These are phyloP conservation scores for Xylaria arbuscula DNA, from an alignment of 2,329 filamentous ascomycete species.

Conservation along the genomic window DNA sequence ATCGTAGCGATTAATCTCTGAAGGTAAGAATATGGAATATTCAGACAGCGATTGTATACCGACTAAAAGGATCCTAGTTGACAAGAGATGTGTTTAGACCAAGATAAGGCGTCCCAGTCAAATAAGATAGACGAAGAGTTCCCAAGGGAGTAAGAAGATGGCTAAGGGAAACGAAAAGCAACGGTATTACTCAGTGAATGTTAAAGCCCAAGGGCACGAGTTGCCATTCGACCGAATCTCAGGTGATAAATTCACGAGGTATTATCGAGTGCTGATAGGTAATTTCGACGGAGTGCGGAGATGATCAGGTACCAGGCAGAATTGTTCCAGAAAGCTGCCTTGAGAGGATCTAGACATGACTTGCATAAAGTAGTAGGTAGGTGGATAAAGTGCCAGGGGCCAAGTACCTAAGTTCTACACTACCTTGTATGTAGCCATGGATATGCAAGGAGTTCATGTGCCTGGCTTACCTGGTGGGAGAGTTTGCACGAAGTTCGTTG, in stretches of 20 bases:
- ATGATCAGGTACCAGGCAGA: slow-evolving; percentile 12
- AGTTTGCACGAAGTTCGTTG: not conserved
- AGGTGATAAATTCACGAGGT: not conserved
- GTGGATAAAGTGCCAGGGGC: too few species aligned
- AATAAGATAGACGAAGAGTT: not conserved
- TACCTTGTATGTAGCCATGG: too few species aligned
- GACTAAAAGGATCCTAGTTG: not conserved
- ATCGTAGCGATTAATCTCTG: slow-evolving; percentile 11
- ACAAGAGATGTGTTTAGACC: not conserved
- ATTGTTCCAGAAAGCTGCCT: slow-evolving; percentile 28
- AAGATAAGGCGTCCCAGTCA: not conserved
- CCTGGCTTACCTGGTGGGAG: not conserved
- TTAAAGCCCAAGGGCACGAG: slow-evolving; percentile 2
- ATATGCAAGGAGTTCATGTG: slow-evolving; percentile 3
- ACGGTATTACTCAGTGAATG: not conserved
- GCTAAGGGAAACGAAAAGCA: not conserved
- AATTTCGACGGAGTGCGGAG: not conserved
- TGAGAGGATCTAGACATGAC: not conserved
- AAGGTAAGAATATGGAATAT: not conserved
- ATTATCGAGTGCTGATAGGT: not conserved
- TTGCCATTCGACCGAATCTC: not conserved
- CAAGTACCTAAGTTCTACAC: too few species aligned
- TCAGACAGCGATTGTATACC: not conserved
- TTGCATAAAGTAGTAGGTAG: too few species aligned
- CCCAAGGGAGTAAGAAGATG: not conserved